These are phyloP conservation scores for Lavandula angustifolia DNA, from an alignment of 257 asterid species.

Conservation along the genomic window DNA sequence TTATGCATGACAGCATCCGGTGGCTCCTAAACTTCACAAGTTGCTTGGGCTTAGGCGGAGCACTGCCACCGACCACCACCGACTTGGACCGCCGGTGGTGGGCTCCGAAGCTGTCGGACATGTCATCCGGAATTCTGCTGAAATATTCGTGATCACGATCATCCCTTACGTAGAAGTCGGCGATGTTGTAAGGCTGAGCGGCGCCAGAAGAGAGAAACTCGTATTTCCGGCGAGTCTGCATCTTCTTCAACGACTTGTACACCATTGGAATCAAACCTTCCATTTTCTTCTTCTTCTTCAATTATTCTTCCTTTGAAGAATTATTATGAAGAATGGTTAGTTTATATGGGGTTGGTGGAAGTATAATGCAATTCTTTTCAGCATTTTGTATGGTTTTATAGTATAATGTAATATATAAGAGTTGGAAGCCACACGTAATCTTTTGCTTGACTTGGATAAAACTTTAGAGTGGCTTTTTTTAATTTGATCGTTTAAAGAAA, in stretches of 20 bases:
- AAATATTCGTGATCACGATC: slow-evolving; percentile 12
- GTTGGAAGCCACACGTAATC: too few relatives aligned
- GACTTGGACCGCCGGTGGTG: slow-evolving; percentile 54
- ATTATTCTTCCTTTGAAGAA: neutral
- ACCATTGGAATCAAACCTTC: slow-evolving; percentile 79
- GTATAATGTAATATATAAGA: too few relatives aligned
- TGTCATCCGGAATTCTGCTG: slow-evolving; percentile 3
- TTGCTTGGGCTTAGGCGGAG: slow-evolving; percentile 35
- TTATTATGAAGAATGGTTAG: slow-evolving; percentile 22
- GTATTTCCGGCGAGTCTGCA: slow-evolving; percentile 51
- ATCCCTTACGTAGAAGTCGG: slow-evolving; percentile 44
- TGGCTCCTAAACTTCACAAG: slow-evolving; percentile 58
- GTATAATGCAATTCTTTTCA: neutral
- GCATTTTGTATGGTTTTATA: too few relatives aligned
- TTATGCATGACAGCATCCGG: slow-evolving; percentile 57
- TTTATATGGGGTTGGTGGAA: slow-evolving; percentile 46
- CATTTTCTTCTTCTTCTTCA: slow-evolving; percentile 33
- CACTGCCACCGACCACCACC: slow-evolving; percentile 33
- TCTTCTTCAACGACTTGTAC: slow-evolving; percentile 57
- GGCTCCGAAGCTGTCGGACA: slow-evolving; percentile 11
- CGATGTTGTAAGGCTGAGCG: slow-evolving; percentile 38
- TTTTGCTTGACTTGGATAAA: too few relatives aligned
- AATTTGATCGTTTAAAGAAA: too few relatives aligned
- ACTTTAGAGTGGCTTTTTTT: too few relatives aligned
- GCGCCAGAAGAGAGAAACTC: slow-evolving; percentile 55